Percentiles rank a stretch among this genome's conserved stretches.
phyloP scores from a whole-genome alignment of 768 basidiomycete genomes.

The Trichaptum fuscoviolaceum region DNA sequence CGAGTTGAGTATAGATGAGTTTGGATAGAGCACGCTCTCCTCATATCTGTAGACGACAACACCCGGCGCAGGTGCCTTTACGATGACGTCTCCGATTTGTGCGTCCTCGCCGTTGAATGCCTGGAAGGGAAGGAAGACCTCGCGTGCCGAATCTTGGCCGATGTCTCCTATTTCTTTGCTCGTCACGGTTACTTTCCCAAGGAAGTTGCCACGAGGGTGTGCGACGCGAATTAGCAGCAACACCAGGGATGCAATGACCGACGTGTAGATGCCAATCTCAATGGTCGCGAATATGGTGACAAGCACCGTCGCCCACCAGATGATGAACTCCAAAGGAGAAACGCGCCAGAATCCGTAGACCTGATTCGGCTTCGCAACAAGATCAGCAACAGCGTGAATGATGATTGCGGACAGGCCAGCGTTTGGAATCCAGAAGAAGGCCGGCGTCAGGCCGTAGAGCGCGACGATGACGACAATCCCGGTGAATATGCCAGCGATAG shows the following conservation, averaged over 20 bases:
- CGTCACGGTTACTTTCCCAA: constrained; percentile 73
- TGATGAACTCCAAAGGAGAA: constrained; percentile 87
- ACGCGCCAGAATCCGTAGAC: constrained; percentile 92
- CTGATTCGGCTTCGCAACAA: constrained; percentile 79
- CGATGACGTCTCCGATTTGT: constrained; percentile 62
- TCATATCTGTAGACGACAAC: constrained; percentile 89
- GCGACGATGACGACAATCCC: constrained; percentile 89
- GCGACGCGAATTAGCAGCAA: constrained; percentile 85
- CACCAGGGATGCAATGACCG: constrained; percentile 71
- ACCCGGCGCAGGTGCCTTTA: constrained; percentile 78
- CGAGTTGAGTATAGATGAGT: constrained; percentile 63
- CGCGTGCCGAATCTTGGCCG: constrained; percentile 43
- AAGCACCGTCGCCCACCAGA: constrained; percentile 82
- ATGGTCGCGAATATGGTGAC: constrained; percentile 92
- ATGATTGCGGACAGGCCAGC: constrained; percentile 89
- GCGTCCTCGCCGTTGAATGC: constrained; percentile 41
- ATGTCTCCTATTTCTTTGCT: constrained; percentile 25
- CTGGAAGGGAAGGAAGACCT: constrained; percentile 79
- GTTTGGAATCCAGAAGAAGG: constrained; percentile 86
- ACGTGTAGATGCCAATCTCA: constrained; percentile 88
- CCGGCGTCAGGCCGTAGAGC: constrained; percentile 87
- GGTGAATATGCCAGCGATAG: constrained; percentile 80
- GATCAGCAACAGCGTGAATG: constrained; percentile 85
- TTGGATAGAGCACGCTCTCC: constrained; percentile 86
- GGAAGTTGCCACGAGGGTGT: constrained; percentile 83